phyloP scores from a whole-genome alignment of 148 eudicot genomes.

The Diospyros lotus region DNA sequence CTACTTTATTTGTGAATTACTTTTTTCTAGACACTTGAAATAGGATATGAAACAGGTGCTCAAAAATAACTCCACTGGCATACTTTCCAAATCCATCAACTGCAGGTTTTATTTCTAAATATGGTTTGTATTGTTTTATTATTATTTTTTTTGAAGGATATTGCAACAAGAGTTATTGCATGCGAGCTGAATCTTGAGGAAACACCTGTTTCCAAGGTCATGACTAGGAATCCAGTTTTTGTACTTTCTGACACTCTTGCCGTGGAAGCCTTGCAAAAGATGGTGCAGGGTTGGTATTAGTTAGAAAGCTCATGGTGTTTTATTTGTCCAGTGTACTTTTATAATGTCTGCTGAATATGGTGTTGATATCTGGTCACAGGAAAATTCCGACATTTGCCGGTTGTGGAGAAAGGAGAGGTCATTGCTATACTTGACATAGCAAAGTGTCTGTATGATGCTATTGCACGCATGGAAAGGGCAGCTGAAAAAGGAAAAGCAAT shows the following conservation, averaged over 20 bases:
- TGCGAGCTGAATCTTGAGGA: slow-evolving; percentile 75
- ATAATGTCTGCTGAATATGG: neutral
- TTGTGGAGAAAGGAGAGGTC: slow-evolving; percentile 92
- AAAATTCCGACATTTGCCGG: slow-evolving; percentile 95
- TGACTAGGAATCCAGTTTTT: slow-evolving; percentile 91
- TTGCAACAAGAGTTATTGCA: slow-evolving; percentile 87
- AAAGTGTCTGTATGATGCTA: slow-evolving; percentile 95
- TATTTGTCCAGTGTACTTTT: neutral
- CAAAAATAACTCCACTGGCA: too few relatives aligned
- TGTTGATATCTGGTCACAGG: slow-evolving; percentile 41
- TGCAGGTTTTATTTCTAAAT: too few relatives aligned
- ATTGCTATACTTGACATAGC: slow-evolving; percentile 95
- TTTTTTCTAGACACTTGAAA: too few relatives aligned
- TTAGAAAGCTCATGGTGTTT: neutral
- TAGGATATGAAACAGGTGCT: too few relatives aligned
- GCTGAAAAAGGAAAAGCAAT: slow-evolving; percentile 98
- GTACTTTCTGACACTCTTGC: slow-evolving; percentile 93
- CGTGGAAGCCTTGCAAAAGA: slow-evolving; percentile 95
- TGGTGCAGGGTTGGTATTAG: slow-evolving; percentile 70
- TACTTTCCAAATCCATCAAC: too few relatives aligned
- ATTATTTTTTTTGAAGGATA: slow-evolving; percentile 50
- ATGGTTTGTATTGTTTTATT: neutral
- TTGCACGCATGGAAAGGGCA: slow-evolving; percentile 95
- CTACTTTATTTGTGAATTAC: neutral
- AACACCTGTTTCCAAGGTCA: slow-evolving; percentile 90